Evolutionary conservation across 2,329 filamentous ascomycete species (phyloP).

Genomic region (Colletotrichum sp.): DNA sequence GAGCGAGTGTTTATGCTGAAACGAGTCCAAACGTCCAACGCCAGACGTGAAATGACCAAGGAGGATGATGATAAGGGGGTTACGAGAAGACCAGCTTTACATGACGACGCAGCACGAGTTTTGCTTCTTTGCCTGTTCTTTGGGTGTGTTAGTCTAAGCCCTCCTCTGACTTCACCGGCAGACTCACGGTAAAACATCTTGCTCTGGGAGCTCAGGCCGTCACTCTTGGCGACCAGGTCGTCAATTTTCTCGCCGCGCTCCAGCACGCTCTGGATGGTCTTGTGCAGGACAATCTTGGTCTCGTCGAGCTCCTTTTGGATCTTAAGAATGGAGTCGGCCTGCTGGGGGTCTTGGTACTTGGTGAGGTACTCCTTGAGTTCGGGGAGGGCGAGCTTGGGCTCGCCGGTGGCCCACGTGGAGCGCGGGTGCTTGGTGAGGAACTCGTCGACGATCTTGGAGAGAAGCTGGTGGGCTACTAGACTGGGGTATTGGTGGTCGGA

Average conservation of each 20-base stretch:
- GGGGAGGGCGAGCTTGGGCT: conserved; percentile 65
- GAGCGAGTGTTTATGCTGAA: conserved; percentile 19
- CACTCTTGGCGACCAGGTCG: conserved; percentile 90
- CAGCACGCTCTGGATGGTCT: conserved; percentile 89
- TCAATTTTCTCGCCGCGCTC: conserved; percentile 98
- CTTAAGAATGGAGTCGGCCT: conserved; percentile 92
- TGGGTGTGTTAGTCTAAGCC: neutral
- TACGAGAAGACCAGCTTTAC: conserved; percentile 46
- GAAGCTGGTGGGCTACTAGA: conserved; percentile 83
- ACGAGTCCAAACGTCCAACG: conserved; percentile 28
- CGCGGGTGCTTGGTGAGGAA: conserved; percentile 80
- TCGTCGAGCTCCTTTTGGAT: conserved; percentile 97
- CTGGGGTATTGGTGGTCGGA: conserved; percentile 77
- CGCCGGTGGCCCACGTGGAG: conserved; percentile 66
- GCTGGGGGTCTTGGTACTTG: conserved; percentile 83
- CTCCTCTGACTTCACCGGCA: neutral
- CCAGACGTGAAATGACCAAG: conserved; percentile 24
- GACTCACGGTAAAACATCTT: conserved; percentile 94
- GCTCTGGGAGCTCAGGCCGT: conserved; percentile 86
- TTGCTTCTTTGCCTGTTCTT: conserved; percentile 77
- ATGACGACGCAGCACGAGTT: conserved; percentile 78
- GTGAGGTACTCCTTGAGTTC: conserved; percentile 77
- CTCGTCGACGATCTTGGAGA: conserved; percentile 82
- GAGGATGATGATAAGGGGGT: neutral
- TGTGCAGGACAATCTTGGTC: conserved; percentile 96